Evolutionary conservation across 768 basidiomycete species (phyloP).

Genomic region (Boletus reticuloceps): DNA sequence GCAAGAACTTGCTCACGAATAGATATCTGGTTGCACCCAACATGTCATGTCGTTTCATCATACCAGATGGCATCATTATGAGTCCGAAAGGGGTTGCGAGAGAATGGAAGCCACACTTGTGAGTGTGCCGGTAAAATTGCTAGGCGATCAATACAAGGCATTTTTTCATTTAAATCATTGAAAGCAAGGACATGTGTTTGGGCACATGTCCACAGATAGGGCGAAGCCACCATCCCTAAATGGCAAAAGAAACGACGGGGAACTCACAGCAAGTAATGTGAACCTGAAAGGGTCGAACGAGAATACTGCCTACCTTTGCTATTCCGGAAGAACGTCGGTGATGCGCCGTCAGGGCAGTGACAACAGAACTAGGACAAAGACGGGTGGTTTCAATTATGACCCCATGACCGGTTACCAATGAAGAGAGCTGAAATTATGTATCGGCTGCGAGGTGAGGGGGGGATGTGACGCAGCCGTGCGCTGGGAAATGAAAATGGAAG

Average conservation of each 20-base stretch:
- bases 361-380: neutral
- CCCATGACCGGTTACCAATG: slow-evolving; percentile 2
- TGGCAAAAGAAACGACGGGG: slow-evolving; percentile 21
- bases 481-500: slow-evolving; percentile 21
- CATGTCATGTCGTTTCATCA: slow-evolving; percentile 19
- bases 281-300: slow-evolving; percentile 2
- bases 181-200: slow-evolving; percentile 18
- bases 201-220: slow-evolving; percentile 12
- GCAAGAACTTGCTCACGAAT: slow-evolving; percentile 11
- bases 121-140: slow-evolving; percentile 11
- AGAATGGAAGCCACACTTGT: slow-evolving; percentile 23
- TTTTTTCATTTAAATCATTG: slow-evolving; percentile 20
- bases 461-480: slow-evolving; percentile 9
- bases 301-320: no score
- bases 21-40: slow-evolving; percentile 10
- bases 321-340: no score
- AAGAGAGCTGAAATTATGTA: slow-evolving; percentile 4
- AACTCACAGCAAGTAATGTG: slow-evolving; percentile 13
- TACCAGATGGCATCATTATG: slow-evolving; percentile 21
- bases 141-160: slow-evolving; percentile 25
- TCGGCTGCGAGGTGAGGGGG: slow-evolving; percentile 19
- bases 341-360: neutral
- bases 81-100: slow-evolving; percentile 14
- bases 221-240: slow-evolving; percentile 12
- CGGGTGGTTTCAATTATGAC: neutral